Evolutionary conservation across 495 filamentous ascomycete species (phyloP).

Genomic region (Podospora tetraspora): DNA sequence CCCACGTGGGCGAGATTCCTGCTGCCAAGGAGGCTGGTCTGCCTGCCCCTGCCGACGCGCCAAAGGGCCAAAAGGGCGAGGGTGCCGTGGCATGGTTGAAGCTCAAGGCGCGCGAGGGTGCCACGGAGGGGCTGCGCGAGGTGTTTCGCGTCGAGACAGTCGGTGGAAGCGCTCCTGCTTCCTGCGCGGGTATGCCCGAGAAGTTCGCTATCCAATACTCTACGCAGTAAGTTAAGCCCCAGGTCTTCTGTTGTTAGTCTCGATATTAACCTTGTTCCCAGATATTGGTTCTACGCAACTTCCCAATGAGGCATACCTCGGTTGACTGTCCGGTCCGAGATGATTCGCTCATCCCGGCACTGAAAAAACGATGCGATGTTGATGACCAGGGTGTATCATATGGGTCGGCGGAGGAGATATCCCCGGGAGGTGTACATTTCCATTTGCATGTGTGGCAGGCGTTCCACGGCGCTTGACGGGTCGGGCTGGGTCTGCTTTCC

Average conservation of each 20-base stretch:
- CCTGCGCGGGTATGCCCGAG: constrained; percentile 59
- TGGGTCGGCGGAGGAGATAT: not conserved
- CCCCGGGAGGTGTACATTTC: not conserved
- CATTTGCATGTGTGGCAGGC: not conserved
- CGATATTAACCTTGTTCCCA: constrained; percentile 19
- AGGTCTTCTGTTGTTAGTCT: no score
- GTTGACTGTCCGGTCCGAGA: not conserved
- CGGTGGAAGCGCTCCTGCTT: constrained; percentile 70
- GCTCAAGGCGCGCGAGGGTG: constrained; percentile 47
- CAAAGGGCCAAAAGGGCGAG: constrained; percentile 45
- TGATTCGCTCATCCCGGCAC: not conserved
- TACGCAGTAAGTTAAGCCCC: constrained; percentile 76
- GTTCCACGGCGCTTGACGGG: not conserved
- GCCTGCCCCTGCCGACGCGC: constrained; percentile 54
- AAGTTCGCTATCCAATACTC: constrained; percentile 73
- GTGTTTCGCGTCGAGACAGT: constrained; percentile 85
- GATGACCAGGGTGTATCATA: not conserved
- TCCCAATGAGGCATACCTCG: constrained; percentile 6
- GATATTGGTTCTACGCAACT: constrained; percentile 39
- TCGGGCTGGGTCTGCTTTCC: not conserved
- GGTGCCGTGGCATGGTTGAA: constrained; percentile 70
- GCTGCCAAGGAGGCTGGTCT: constrained; percentile 52
- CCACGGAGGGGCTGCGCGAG: constrained; percentile 59
- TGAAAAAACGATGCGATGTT: not conserved
- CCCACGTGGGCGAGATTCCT: constrained; percentile 55